Percentiles rank a stretch among this genome's conserved stretches.
These are phyloP conservation scores for Stellera chamaejasme DNA, from an alignment of 345 rosid genomes.

Conservation along the genomic window DNA sequence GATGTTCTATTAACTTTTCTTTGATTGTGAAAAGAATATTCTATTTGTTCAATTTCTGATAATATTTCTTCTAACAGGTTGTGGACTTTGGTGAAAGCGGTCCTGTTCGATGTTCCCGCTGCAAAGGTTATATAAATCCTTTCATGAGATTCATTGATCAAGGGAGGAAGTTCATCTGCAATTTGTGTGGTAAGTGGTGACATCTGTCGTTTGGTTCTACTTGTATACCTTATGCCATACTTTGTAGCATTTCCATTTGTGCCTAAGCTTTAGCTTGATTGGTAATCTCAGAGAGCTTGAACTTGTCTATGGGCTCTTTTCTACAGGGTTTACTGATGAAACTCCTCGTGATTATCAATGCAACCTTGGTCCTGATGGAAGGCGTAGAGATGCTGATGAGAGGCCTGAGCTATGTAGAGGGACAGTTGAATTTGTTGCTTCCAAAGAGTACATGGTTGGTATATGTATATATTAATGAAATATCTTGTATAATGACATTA, in stretches of 20 bases:
- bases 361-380: conserved; percentile 89
- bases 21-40: not conserved
- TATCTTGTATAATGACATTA: conserved; percentile 1
- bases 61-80: conserved; percentile 34
- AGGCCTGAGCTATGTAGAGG: conserved; percentile 97
- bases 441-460: conserved; percentile 91
- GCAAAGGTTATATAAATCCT: conserved; percentile 95
- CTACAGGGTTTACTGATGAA: conserved; percentile 70
- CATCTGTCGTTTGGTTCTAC: not conserved
- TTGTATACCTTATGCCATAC: not conserved
- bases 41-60: conserved; percentile 3
- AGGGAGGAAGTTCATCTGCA: conserved; percentile 82
- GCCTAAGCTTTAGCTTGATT: conserved; percentile 4
- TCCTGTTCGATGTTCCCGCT: conserved; percentile 88
- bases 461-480: conserved; percentile 2
- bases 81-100: conserved; percentile 95
- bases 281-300: not conserved
- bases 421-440: conserved; percentile 87
- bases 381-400: conserved; percentile 92
- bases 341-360: conserved; percentile 85
- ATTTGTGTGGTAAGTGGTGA: conserved; percentile 55
- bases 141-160: conserved; percentile 88
- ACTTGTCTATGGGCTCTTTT: conserved; percentile 9
- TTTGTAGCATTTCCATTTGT: conserved; percentile 11
- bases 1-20: conserved; percentile 1